Evolutionary conservation across 2,329 filamentous ascomycete genomes (phyloP), one percentile per base, ranked within the genome.

Genomic region (Botrytis tulipae): DNA sequence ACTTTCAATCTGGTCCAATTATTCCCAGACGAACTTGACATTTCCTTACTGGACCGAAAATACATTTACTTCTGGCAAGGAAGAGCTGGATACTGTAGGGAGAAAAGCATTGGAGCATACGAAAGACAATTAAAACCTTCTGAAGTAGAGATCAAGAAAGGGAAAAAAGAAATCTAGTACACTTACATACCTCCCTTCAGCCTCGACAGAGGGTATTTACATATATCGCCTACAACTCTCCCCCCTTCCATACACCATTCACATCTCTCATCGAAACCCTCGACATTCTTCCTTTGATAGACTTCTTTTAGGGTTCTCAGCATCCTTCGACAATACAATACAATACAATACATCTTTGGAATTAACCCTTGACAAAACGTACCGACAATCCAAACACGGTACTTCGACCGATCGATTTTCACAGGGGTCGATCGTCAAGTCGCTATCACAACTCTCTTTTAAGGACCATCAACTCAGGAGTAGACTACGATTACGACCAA

Each of bases 31-130:
- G 12, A 72, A 51, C 46, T 60, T 59, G n/a, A 69, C 25, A 40
- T 69, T 69, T 51, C 71, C 71, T 72, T 72, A 69, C 71, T 69
- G 62, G 48, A 29, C 32, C 59, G 62, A 69, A 72, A 67, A 72
- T 72, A 61, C 51, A n/a, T 72, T 69, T 68, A 35, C 22, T 72
- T 42, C 62, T 72, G 44, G 62, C 70, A 72, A 72, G 70, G 70
- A 40, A 60, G 48, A 68, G 48, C 51, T 35, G 63, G 71, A 68
- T 37, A 46, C 32, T 42, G 44, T 68, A 72, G 51, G 62, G 40
- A 60, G 71, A 69, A 71, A 69, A 68, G 63, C 51, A 51, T 61
- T 72, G 71, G 71, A 61, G 71, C 40, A 57, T 72, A 60, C 48
- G 40, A 46, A 69, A 68, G 60, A 68, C 63, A 72, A 72, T 72